These are phyloP conservation scores for Hygrocybe punicea DNA, from an alignment of 768 basidiomycete species.

Conservation along the genomic window DNA sequence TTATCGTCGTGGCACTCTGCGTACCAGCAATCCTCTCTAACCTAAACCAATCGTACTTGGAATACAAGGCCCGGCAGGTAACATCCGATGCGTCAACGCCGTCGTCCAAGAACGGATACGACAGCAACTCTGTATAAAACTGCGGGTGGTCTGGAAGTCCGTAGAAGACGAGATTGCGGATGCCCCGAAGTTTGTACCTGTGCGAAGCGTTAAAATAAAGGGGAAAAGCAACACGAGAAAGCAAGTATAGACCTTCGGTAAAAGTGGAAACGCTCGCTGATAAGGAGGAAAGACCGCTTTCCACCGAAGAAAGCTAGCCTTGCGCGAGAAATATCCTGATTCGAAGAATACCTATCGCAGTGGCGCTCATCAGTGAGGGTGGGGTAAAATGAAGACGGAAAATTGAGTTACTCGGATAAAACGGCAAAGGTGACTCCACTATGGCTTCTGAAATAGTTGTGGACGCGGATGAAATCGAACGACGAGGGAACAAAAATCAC, in stretches of 20 bases:
- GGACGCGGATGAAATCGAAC: constrained; percentile 92
- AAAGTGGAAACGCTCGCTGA: constrained; percentile 99
- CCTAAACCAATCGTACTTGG: constrained; percentile 84
- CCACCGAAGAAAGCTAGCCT: constrained; percentile 90
- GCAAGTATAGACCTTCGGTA: constrained; percentile 64
- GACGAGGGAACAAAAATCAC: constrained; percentile 90
- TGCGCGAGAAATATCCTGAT: constrained; percentile 91
- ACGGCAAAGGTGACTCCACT: constrained; percentile 70
- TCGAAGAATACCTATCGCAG: constrained; percentile 74
- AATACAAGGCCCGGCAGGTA: constrained; percentile 76
- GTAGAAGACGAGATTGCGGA: constrained; percentile 91
- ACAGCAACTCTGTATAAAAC: constrained; percentile 87
- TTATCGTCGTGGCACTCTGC: constrained; percentile 41
- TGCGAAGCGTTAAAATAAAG: neutral
- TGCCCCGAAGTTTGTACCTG: constrained; percentile 91
- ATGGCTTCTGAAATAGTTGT: constrained; percentile 78
- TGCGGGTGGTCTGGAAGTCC: constrained; percentile 85
- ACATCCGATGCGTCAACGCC: constrained; percentile 86
- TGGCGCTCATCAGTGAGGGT: neutral
- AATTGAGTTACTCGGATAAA: constrained; percentile 74
- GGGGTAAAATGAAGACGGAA: neutral
- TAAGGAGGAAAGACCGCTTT: constrained; percentile 78
- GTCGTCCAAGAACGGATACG: constrained; percentile 87
- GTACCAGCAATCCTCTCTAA: constrained; percentile 81
- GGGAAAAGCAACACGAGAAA: neutral